Evolutionary conservation across 768 basidiomycete species (phyloP), one percentile per base, ranked within the genome.

Genomic region (Vishniacozyma victoriae): DNA sequence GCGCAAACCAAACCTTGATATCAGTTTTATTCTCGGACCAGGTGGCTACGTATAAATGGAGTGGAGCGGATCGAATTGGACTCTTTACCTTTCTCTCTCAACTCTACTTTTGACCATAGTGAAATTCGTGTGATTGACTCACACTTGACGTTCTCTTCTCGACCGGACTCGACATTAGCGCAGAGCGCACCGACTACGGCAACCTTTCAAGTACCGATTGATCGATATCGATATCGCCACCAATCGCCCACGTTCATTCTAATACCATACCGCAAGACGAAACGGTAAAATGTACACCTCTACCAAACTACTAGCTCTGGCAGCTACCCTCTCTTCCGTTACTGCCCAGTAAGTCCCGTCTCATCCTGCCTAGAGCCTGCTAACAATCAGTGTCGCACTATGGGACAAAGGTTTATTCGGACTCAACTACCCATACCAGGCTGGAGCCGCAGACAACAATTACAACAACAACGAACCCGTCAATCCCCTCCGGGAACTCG

Each of bases 381-480:
- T 31, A 14, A 9, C 18, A 36, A 16, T 20, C 44, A 57, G 48
- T 48, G 52, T 57, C 33, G 53, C 59, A 20, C 44, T 60, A n/a
- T 64, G 55, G 55, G 45, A 61, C 50, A 46, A 51, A 31, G 60
- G 54, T 23, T 49, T 65, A 55, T 65, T 65, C 37, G 63, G 63
- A n/a, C 26, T 50, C 29, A 65, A 65, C 33, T 65, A 44, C 19
- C 63, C 63, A 6, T 25, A 52, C 19, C 57, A 62, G 43, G 44
- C 49, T 9, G 52, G 33, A 22, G 57, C 60, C 61, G 35, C 35
- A 57, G 44, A 12, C 15, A 41, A 44, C 22, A 49, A 60, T n/a
- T 60, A 50, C 35, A 56, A 66, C 37, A 58, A 55, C 26, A 41
- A 60, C 19, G 51, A 49, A 14, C 54, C 57, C 3, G 60, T 66